Conservation (phyloP, 208 protist species). For the Spongospora subterranea region DNA sequence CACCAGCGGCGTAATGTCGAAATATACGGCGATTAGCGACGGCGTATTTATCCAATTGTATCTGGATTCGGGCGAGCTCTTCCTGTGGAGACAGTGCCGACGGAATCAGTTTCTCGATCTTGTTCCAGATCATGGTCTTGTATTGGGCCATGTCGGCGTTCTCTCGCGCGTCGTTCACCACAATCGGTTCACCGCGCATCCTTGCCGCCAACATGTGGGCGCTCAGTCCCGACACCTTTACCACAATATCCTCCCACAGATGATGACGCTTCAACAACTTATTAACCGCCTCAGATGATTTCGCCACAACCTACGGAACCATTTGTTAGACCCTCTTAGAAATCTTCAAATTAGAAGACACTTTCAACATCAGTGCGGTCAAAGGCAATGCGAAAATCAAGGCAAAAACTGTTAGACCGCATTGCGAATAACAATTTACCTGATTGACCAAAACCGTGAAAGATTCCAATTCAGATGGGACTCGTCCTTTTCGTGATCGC, state of each 20-base stretch:
- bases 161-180: conserved; percentile 50
- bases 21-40: conserved; percentile 32
- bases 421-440: too few relatives aligned
- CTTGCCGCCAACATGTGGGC: background rate
- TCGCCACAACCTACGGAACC: background rate
- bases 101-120: conserved; percentile 39
- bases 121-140: background rate
- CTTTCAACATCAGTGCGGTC: too few relatives aligned
- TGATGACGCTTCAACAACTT: background rate
- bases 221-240: conserved; percentile 9
- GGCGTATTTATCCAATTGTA: background rate
- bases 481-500: background rate
- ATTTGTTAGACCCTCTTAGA: background rate
- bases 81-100: background rate
- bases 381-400: too few relatives aligned
- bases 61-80: conserved; percentile 39
- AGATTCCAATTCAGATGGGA: background rate
- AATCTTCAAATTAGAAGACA: too few relatives aligned
- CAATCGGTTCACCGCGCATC: conserved; percentile 52
- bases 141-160: conserved; percentile 32
- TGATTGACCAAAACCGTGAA: background rate
- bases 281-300: background rate
- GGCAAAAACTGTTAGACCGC: too few relatives aligned
- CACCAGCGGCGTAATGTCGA: conserved; percentile 45
- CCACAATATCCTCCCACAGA: conserved; percentile 6